These are phyloP conservation scores for Perkinsus olseni DNA, from an alignment of 169 alveolate genomes.

Conservation along the genomic window DNA sequence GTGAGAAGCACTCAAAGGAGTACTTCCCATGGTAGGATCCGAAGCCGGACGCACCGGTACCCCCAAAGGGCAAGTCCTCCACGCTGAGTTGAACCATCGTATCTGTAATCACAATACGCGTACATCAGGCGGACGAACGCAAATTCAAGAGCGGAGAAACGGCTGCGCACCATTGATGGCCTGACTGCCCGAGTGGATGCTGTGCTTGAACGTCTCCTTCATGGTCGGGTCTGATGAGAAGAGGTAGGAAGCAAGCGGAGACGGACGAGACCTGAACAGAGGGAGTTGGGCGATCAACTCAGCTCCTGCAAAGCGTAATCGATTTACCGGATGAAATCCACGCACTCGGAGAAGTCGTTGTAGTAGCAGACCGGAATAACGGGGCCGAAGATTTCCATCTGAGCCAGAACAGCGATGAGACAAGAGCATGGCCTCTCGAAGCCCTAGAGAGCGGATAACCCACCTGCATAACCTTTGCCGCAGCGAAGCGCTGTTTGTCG, in stretches of 20 bases:
- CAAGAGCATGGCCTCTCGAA: too few relatives aligned
- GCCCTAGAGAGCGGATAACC: too few relatives aligned
- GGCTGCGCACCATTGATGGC: neutral
- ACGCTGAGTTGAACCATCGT: conserved; percentile 46
- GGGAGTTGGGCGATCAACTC: too few relatives aligned
- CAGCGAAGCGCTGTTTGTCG: neutral
- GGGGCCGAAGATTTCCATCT: conserved; percentile 73
- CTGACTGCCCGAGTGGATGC: conserved; percentile 10
- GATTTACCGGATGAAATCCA: conserved; percentile 54
- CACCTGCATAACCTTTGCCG: neutral
- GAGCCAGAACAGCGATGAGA: too few relatives aligned
- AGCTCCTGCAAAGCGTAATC: conserved; percentile 59
- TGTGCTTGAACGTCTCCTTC: conserved; percentile 36
- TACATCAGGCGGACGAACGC: conserved; percentile 58
- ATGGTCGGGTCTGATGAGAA: conserved; percentile 43
- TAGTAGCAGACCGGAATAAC: conserved; percentile 56
- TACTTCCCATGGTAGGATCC: conserved; percentile 55
- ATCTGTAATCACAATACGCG: too few relatives aligned
- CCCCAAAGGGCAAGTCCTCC: conserved; percentile 71
- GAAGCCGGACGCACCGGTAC: conserved; percentile 73
- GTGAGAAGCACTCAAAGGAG: neutral
- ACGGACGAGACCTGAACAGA: neutral
- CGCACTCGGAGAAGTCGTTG: conserved; percentile 49
- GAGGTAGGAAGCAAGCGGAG: conserved; percentile 50
- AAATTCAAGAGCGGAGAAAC: conserved; percentile 31